Base-by-base conservation (phyloP, 2,329 filamentous ascomycete species). In the Penicillium carneum region DNA sequence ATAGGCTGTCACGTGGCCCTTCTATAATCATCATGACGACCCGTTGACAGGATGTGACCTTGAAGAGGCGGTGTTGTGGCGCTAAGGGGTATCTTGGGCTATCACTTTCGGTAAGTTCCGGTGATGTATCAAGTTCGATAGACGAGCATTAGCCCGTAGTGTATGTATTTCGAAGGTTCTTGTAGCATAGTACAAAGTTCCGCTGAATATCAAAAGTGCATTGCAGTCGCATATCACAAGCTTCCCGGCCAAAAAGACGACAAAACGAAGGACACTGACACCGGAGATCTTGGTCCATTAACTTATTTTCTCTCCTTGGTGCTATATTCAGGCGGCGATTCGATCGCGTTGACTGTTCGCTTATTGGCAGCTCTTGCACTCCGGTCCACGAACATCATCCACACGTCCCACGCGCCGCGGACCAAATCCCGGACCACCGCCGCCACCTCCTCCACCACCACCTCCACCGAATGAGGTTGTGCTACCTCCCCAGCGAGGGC, bases 351-450 rank as follows among this genome's bases (percentile, higher is more conserved):
- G 23, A 3, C 20, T 9, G 20, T 48, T 18, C 16, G 23, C 16
- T 18, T 69, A 80, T 26, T 71, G 68, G 71, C 81, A 82, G 56
- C 80, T 81, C 47, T 75, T 73, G 65, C 81, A 83, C 64, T 82
- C 81, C n/a, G 80, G 80, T 8, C 73, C 80, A 31, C 80, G 74
- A 53, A 83, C 73, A 76, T 83, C 81, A 67, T 82, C 80, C 23
- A 83, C 76, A 18, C 76, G 75, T 11, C 81, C 80, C 63, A 83
- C 73, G 49, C 75, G 77, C 60, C 75, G 79, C 34, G 73, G 71
- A 12, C 76, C 72, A 50, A 69, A 68, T 23, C 72, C 69, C 29
- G 73, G 69, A 41, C 71, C 70, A 20, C 69, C 64, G 23, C 72
- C 71, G 7, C 68, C 74, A 7, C 74, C 71, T 7, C 70, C 72